Percentiles rank a stretch among this genome's conserved stretches.
Conservation (phyloP, 805 yeast species). For the Hemisphaericaspora nanyangensis region DNA sequence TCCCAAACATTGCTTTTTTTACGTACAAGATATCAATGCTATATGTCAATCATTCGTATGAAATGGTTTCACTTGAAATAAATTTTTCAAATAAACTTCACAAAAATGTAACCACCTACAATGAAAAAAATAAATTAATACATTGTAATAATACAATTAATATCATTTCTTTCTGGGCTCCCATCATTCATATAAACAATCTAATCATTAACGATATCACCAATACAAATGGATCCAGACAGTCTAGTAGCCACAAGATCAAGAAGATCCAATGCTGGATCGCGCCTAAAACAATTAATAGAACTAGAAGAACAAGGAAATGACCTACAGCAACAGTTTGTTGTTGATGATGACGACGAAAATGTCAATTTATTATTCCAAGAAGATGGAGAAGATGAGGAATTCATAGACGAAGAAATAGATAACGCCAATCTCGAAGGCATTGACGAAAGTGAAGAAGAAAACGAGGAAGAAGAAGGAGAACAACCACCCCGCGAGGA, state of each 20-base stretch:
- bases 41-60: too few relatives aligned
- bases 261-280: constrained; percentile 87
- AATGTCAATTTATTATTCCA: constrained; percentile 68
- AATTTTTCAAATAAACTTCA: too few relatives aligned
- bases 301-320: constrained; percentile 61
- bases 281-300: constrained; percentile 67
- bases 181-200: too few relatives aligned
- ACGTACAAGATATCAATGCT: too few relatives aligned
- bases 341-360: constrained; percentile 69
- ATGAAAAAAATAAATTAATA: too few relatives aligned
- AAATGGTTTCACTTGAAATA: too few relatives aligned
- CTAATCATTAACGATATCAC: too few relatives aligned
- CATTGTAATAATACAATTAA: too few relatives aligned
- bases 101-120: too few relatives aligned
- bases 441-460: constrained; percentile 14
- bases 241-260: constrained; percentile 70
- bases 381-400: constrained; percentile 31
- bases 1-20: too few relatives aligned
- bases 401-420: constrained; percentile 22
- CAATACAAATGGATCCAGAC: constrained; percentile 42
- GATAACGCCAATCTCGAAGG: constrained; percentile 14
- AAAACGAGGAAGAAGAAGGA: constrained; percentile 15
- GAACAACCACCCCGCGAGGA: constrained; percentile 17
- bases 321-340: constrained; percentile 20
- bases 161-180: too few relatives aligned